These are phyloP conservation scores for Knoxia roxburghii DNA, from an alignment of 257 asterid species.

Conservation along the genomic window DNA sequence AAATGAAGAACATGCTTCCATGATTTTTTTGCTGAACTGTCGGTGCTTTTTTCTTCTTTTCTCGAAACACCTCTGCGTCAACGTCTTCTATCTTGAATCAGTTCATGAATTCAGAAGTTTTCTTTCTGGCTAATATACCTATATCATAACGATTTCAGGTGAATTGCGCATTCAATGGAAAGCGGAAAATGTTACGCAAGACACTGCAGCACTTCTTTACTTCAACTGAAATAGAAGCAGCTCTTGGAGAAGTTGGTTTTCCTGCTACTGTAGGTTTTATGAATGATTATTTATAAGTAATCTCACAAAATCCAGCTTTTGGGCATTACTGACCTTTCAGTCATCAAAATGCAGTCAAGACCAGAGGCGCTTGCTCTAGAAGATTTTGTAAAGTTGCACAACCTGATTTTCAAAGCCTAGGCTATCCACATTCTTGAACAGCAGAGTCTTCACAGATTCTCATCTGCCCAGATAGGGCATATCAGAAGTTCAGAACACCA, in stretches of 20 bases:
- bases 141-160: conserved; percentile 40
- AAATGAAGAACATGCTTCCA: not conserved
- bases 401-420: conserved; percentile 41
- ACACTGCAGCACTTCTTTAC: conserved; percentile 80
- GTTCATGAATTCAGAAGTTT: no score
- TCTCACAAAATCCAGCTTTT: not conserved
- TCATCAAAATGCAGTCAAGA: conserved; percentile 59
- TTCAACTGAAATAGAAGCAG: conserved; percentile 67
- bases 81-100: no score
- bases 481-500: not conserved
- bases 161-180: conserved; percentile 89
- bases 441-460: no score
- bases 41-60: no score
- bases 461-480: no score
- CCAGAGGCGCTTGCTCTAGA: conserved; percentile 84
- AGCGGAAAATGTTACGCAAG: conserved; percentile 92
- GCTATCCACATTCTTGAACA: not conserved
- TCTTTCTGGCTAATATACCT: conserved; percentile 4
- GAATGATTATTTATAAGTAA: not conserved
- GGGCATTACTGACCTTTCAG: not conserved
- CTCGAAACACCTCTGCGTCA: no score
- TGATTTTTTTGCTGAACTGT: not conserved
- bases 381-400: conserved; percentile 77
- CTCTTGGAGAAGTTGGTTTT: conserved; percentile 56
- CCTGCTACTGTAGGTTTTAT: conserved; percentile 61